Evolutionary conservation across 2,329 filamentous ascomycete genomes (phyloP).

Genomic region (Akanthomyces lecanii): DNA sequence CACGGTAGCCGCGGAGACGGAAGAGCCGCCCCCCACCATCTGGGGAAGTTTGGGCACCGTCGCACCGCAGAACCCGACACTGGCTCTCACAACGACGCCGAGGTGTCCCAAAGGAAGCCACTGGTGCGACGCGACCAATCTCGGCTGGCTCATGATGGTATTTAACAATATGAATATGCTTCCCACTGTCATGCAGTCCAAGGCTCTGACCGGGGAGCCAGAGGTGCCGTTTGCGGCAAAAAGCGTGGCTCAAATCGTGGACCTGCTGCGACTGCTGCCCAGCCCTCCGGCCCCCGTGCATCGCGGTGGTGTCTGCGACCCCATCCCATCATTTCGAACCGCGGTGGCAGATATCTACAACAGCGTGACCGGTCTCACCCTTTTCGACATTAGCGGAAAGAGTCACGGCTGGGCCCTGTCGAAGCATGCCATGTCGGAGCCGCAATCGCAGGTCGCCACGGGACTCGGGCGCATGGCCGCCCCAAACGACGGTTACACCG

Average conservation of each 20-base stretch:
- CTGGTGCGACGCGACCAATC: slow-evolving; percentile 48
- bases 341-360: slow-evolving; percentile 49
- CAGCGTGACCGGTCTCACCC: slow-evolving; percentile 45
- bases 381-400: slow-evolving; percentile 45
- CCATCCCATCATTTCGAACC: slow-evolving; percentile 42
- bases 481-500: slow-evolving; percentile 29
- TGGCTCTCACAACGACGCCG: slow-evolving; percentile 36
- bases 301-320: slow-evolving; percentile 46
- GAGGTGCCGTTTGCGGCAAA: slow-evolving; percentile 27
- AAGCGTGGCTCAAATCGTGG: slow-evolving; percentile 44
- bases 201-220: slow-evolving; percentile 16
- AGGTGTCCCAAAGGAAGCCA: slow-evolving; percentile 48
- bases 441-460: slow-evolving; percentile 30
- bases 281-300: slow-evolving; percentile 40
- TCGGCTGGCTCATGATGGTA: slow-evolving; percentile 52
- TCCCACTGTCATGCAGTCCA: slow-evolving; percentile 34
- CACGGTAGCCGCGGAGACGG: slow-evolving; percentile 19
- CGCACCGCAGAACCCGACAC: slow-evolving; percentile 19
- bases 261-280: slow-evolving; percentile 40
- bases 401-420: slow-evolving; percentile 48
- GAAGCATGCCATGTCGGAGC: slow-evolving; percentile 33
- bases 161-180: slow-evolving; percentile 45
- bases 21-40: slow-evolving; percentile 21
- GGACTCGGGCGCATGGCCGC: slow-evolving; percentile 32
- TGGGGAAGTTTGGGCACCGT: slow-evolving; percentile 22